These are phyloP conservation scores for Microcos paniculata DNA, from an alignment of 345 rosid species.

Conservation along the genomic window DNA sequence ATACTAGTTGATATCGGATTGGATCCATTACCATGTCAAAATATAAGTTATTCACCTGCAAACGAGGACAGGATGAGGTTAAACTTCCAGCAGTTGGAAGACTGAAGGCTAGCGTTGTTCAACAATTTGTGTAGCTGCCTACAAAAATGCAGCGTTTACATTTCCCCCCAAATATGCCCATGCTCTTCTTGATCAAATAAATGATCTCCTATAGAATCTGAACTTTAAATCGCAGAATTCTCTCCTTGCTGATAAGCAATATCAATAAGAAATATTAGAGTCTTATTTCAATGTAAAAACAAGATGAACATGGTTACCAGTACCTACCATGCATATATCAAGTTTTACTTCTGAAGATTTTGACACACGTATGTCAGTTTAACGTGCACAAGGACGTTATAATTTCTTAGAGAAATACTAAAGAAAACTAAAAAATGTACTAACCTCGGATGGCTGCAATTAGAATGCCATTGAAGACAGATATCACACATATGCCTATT, in stretches of 20 bases:
- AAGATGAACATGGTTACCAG: neutral
- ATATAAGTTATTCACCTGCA: neutral
- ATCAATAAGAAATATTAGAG: neutral
- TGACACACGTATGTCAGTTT: neutral
- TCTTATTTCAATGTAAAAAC: neutral
- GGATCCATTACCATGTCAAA: neutral
- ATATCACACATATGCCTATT: neutral
- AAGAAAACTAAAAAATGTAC: neutral
- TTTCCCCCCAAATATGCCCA: neutral
- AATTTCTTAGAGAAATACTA: neutral
- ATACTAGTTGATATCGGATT: neutral
- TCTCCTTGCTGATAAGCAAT: neutral
- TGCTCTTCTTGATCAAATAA: neutral
- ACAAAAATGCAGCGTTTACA: neutral
- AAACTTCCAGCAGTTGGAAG: neutral
- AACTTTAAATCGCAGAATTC: neutral
- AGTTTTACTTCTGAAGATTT: neutral
- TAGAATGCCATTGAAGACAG: neutral
- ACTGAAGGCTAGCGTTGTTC: neutral
- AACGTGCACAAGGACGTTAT: neutral
- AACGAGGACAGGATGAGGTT: neutral
- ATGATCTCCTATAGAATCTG: neutral
- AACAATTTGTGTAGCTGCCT: neutral
- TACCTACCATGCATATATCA: neutral
- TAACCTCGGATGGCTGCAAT: conserved; percentile 1